Conservation (phyloP, 106 monocot genomes). For the Posidonia australis region DNA sequence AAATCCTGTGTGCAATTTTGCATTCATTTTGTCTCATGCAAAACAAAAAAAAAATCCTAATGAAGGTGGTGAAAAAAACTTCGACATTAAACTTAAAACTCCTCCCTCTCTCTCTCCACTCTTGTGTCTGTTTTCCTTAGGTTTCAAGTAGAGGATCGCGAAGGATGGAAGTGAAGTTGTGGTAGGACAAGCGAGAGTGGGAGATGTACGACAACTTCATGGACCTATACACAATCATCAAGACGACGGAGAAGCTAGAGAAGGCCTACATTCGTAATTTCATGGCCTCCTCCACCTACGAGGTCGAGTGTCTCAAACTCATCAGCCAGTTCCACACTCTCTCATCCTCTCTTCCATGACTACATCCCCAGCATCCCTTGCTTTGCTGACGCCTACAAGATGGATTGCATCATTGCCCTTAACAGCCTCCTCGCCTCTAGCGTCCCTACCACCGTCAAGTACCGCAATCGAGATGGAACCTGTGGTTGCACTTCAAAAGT, state of each 20-base stretch:
- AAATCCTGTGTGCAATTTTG: no score
- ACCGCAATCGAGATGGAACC: constrained; percentile 29
- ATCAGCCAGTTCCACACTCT: constrained; percentile 74
- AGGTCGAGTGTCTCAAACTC: constrained; percentile 81
- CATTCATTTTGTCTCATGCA: no score
- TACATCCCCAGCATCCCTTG: constrained; percentile 49
- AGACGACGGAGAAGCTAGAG: constrained; percentile 91
- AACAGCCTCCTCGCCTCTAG: constrained; percentile 65
- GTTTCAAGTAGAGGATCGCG: no score
- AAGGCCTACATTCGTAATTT: constrained; percentile 88
- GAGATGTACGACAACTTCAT: constrained; percentile 81
- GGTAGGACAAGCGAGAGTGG: constrained; percentile 76
- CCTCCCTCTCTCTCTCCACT: no score
- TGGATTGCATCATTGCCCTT: constrained; percentile 72
- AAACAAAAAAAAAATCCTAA: no score
- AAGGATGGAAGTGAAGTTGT: constrained; percentile 22
- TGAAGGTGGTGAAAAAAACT: no score
- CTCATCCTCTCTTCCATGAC: constrained; percentile 48
- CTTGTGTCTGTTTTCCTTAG: no score
- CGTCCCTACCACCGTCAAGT: constrained; percentile 80
- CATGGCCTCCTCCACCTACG: constrained; percentile 77
- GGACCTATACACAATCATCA: constrained; percentile 89
- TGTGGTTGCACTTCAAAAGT: constrained; percentile 13
- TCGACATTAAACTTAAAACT: no score
- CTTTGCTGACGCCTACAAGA: constrained; percentile 66